Evolutionary conservation across 805 yeast species (phyloP), one percentile per base, ranked within the genome.

Genomic region (Candida sphagnicola): DNA sequence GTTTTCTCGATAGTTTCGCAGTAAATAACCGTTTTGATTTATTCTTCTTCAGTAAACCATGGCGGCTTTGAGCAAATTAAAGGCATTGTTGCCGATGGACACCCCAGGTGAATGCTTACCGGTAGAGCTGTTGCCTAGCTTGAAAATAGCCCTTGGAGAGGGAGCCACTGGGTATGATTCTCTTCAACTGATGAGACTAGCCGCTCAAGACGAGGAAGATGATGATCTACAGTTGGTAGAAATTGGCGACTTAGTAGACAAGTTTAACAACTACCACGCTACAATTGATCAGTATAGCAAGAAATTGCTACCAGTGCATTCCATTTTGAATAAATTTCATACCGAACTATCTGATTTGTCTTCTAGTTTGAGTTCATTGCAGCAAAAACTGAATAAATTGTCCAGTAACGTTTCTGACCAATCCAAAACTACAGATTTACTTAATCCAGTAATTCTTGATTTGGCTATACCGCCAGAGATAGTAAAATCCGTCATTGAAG

Each of bases 361-460:
- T 3, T 46, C 61, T 5, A 61, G 61, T 16, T 53, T 68, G 26
- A 47, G 54, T 2, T 40, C 60, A 11, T 52, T 67, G 6, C 68
- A 66, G 38, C 50, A 59, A 26, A 61, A 65, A 38, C 62, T 70
- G n/a, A 45, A 46, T 12, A 54, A 53, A 18, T 44, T 68, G 18
- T 49, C 67, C 2, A 38, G 47, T 12, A 59, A 59, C 29, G 48
- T 65, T 12, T 48, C 51, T 12, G 28, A 43, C 24, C 69, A 65
- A 40, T 51, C 56, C 1, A 36, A 46, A 2, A 35, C 59, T 11
- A 58, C 59, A 4, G 70, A 65, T 17, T 68, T 68, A 37, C 72
- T 89, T 40, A 78, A 84, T 14, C 95, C 95, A 0, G 63, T 86
- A n/a, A 80, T 89, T 1, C 73, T 83, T 28, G 90, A 85, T 46